These are phyloP conservation scores for Fusarium mundagurra DNA, from an alignment of 2,329 filamentous ascomycete genomes.

Conservation along the genomic window DNA sequence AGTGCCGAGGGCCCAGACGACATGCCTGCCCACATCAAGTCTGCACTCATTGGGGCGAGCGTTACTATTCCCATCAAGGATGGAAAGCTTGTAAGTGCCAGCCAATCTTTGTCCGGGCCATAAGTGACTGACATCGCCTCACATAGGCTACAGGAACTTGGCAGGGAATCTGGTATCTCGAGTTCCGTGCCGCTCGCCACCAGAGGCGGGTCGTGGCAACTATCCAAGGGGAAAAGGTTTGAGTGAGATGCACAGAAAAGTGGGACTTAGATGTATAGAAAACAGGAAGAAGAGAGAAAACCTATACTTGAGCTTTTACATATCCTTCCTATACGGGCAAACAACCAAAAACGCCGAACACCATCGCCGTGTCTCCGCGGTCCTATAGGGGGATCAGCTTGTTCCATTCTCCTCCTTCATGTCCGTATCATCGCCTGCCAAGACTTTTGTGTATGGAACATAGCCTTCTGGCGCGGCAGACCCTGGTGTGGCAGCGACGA, in stretches of 20 bases:
- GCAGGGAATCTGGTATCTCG: conserved; percentile 94
- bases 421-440: conserved; percentile 70
- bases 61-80: conserved; percentile 91
- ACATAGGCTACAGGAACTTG: conserved; percentile 71
- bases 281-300: conserved; percentile 20
- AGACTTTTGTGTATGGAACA: conserved; percentile 71
- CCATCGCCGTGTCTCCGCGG: conserved; percentile 47
- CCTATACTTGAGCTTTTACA: conserved; percentile 26
- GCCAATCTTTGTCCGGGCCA: neutral
- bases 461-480: conserved; percentile 66
- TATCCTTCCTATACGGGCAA: conserved; percentile 18
- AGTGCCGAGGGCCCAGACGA: conserved; percentile 89
- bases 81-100: conserved; percentile 73
- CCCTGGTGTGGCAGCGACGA: conserved; percentile 86
- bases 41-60: conserved; percentile 85
- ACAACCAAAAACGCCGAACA: conserved; percentile 48
- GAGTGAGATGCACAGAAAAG: neutral
- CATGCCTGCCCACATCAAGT: conserved; percentile 98
- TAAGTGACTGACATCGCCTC: conserved; percentile 1
- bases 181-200: conserved; percentile 83
- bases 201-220: conserved; percentile 87
- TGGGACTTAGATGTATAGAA: conserved; percentile 4
- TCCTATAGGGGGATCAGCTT: conserved; percentile 36
- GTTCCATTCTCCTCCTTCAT: conserved; percentile 63
- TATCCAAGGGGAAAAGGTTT: conserved; percentile 84